Base-by-base conservation (phyloP, 305 asterid species). In the Rubia balearica region DNA sequence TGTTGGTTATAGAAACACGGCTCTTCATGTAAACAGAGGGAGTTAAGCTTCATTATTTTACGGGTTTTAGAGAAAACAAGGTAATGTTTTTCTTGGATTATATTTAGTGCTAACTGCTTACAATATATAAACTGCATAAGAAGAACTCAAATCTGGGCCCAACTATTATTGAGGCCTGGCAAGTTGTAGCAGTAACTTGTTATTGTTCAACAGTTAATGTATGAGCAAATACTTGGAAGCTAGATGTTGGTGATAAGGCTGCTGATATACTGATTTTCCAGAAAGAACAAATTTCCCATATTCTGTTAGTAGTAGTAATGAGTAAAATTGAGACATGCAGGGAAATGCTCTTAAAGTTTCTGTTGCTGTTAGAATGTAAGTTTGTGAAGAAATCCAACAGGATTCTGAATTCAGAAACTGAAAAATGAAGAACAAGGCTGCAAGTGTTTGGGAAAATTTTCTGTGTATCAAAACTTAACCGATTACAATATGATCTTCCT, bases 101-200 rank as follows among this genome's bases (percentile, higher is more conserved):
- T 33, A 33, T 33, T 1, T 33, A 33, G 38, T 27, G 30, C 1
- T 27, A 27, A 27, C 30, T 24, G 65, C n/a, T 49, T 36, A 14
- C 38, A 13, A 51, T 21, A 55, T 4, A 48, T 49, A 40, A 22
- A 22, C 43, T 21, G 8, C 41, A 24, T 60, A 49, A 42, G 55
- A 48, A 48, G 16, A 48, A 48, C 19, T 51, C 22, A 51, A 51
- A 68, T 33, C 30, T 68, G 45, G 30, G 68, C 56, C 69, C 21
- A 40, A 13, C 40, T 60, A 68, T 19, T 60, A 61, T 19, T 60
- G 73, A 62, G 69, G 61, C 22, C 30, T 68, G 36, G 63, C 40
- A 48, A 65, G 7, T 42, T 12, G 69, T 67, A 55, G 48, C 41
- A 57, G 40, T 33, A 73, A 56, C 56, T 21, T 49, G 56, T 16